Evolutionary conservation across 192 early-diverging fungal species (phyloP).

Genomic region (Podila epigama): DNA sequence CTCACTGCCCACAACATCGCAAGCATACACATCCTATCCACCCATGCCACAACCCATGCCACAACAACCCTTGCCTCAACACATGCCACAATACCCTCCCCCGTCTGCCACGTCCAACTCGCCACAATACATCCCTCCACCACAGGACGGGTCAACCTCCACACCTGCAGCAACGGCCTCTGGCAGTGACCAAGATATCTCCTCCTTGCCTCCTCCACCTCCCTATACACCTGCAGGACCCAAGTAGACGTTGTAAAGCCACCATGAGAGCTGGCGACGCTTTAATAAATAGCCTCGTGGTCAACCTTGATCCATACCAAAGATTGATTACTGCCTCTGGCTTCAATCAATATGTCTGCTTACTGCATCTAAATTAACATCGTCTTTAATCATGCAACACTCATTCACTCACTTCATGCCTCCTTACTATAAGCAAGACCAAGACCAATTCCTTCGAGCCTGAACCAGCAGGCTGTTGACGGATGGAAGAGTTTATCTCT

Average conservation of each 20-base stretch:
- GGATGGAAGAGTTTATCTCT: no score
- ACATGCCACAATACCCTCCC: background rate
- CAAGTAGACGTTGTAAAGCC: slow-evolving; percentile 2
- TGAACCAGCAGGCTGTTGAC: no score
- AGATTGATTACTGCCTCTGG: no score
- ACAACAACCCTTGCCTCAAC: background rate
- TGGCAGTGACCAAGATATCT: background rate
- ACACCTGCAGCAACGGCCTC: background rate
- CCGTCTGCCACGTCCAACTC: background rate
- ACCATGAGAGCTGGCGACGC: no score
- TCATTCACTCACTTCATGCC: no score
- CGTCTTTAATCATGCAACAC: no score
- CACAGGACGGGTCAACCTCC: slow-evolving; percentile 5
- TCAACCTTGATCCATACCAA: background rate
- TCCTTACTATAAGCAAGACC: no score
- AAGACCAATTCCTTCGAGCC: no score
- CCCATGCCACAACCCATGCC: slow-evolving; percentile 7
- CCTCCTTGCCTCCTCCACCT: slow-evolving; percentile 1
- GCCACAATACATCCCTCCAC: background rate
- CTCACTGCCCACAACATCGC: background rate
- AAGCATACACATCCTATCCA: background rate
- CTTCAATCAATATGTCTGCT: no score
- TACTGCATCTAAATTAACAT: no score
- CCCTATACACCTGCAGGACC: slow-evolving; percentile 6
- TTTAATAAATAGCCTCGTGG: background rate